Evolutionary conservation across 1,284 basidiomycete species (phyloP).

Genomic region (Salmacisia buchloeana): DNA sequence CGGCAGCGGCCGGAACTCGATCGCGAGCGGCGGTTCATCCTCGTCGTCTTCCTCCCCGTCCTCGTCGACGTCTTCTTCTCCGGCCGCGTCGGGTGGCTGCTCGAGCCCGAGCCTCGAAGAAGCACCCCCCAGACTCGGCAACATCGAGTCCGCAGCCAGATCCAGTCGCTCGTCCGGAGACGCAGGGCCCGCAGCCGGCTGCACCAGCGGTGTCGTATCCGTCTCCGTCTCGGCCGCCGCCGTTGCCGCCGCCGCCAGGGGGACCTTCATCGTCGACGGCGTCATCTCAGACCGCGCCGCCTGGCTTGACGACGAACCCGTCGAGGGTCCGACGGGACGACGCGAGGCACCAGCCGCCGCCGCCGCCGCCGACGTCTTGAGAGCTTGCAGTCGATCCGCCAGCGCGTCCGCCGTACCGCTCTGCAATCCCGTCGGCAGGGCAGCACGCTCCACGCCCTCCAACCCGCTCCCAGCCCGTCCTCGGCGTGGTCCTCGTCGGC

Average conservation of each 20-base stretch:
- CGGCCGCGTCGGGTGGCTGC: no score
- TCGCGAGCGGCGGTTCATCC: constrained; percentile 14
- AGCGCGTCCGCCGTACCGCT: background rate
- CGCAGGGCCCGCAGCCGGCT: background rate
- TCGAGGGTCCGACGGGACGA: no score
- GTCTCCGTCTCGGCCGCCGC: background rate
- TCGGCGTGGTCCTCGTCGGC: background rate
- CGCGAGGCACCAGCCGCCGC: no score
- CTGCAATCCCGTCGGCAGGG: no score
- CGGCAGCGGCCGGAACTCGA: constrained; percentile 43
- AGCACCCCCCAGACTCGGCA: background rate
- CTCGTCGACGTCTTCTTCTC: background rate
- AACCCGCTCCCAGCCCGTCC: background rate
- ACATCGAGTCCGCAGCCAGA: background rate
- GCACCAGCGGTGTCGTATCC: background rate
- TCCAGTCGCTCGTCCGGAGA: background rate
- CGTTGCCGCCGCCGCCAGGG: no score
- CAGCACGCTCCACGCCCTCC: background rate
- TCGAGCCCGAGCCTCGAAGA: background rate
- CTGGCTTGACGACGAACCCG: no score
- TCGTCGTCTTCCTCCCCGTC: background rate
- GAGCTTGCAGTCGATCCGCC: background rate
- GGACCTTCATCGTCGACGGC: no score
- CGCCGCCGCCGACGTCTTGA: background rate
- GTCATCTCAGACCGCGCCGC: no score